Base-by-base conservation (phyloP, 2,329 filamentous ascomycete genomes). In the Clarireedia paspali region DNA sequence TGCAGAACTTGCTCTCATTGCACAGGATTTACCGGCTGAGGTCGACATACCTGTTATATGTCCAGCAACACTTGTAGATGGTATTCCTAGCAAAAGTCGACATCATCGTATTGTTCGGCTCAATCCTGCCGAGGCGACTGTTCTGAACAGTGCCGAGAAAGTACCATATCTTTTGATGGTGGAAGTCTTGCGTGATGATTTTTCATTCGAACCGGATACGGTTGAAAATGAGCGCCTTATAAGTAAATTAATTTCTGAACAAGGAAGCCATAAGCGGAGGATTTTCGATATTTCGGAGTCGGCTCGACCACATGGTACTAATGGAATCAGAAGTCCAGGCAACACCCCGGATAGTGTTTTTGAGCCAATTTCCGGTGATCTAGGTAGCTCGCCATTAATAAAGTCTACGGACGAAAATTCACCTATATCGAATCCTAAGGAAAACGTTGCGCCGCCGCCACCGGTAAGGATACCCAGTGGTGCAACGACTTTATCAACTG, bases 161-260 rank as follows among this genome's bases (percentile, higher is more conserved):
- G 89, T 94, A 46, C 89, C 89, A 1, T 94, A 91, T 70, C 72
- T 94, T 50, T 77, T 94, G 27, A 91, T 94, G 88, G 82, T 92
- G 2, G 89, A 94, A 67, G 84, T 94, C 23, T 72, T 94, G 48
- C 77, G 85, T 24, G 88, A 92, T 62, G 89, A 94, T 65, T 92
- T 94, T 66, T 85, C 85, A 36, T 94, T 94, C 64, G 85, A 92
- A 63, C 87, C 88, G 0, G 82, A 87, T 34, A 85, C 83, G 0
- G 75, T 80, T 27, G 85, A 89, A 60, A 94, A 94, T 63, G 79
- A 87, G 66, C 77, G 81, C 52, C 72, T 94, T 23, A 70, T 88
- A 36, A 71, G 74, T 10, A 79, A 72, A 6, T 70, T 88, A n/a
- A 59, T 85, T 20, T 74, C 77, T 20, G 82, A 83, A 55, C 78